Evolutionary conservation across 2,329 filamentous ascomycete species (phyloP).

Genomic region (Talaromyces sp.): DNA sequence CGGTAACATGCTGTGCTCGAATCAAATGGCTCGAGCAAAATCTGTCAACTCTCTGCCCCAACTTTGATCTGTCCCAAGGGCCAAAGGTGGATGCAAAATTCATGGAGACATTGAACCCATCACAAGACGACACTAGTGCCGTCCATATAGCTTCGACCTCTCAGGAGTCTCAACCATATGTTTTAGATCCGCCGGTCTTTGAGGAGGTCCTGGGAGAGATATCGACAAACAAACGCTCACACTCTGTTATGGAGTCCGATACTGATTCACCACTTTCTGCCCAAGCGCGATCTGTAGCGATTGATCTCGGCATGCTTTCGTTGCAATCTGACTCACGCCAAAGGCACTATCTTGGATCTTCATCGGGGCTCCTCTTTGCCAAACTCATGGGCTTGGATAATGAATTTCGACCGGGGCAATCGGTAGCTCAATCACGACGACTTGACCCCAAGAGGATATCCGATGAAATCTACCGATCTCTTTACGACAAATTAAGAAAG

Average conservation of each 20-base stretch:
- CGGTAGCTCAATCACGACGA: not conserved
- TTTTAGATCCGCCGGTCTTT: not conserved
- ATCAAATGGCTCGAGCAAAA: constrained; percentile 41
- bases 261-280: constrained; percentile 22
- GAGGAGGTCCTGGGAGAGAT: not conserved
- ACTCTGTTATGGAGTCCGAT: constrained; percentile 17
- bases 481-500: constrained; percentile 13
- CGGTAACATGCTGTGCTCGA: constrained; percentile 29
- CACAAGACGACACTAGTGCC: not conserved
- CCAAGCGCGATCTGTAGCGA: constrained; percentile 34
- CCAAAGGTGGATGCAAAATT: constrained; percentile 28
- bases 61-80: constrained; percentile 33
- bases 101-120: constrained; percentile 3
- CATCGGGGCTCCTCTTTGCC: constrained; percentile 41
- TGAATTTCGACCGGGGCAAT: not conserved
- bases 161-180: too few species aligned
- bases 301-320: constrained; percentile 42
- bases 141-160: not conserved
- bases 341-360: constrained; percentile 43
- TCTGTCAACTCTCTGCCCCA: constrained; percentile 29
- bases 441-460: not conserved
- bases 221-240: constrained; percentile 14
- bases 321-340: constrained; percentile 44
- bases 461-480: constrained; percentile 7
- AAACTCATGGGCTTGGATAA: constrained; percentile 25